A percentile compares a stretch with the other conserved stretches of the same genome.
phyloP scores from a whole-genome alignment of 441 rosid species.

The Pelargonium exstipulatum region DNA sequence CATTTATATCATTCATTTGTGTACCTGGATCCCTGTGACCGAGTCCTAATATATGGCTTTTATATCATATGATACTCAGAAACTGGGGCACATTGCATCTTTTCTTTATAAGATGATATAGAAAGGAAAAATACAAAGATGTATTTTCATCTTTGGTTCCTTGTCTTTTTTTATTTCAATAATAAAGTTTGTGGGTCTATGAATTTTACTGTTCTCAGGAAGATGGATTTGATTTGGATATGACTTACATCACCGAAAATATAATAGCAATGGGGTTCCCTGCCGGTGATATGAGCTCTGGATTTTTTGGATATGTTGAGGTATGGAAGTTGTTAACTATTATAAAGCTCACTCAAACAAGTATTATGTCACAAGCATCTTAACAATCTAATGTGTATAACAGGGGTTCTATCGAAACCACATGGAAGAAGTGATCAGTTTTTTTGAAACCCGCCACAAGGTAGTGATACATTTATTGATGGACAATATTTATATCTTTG shows the following conservation, averaged over 20 bases:
- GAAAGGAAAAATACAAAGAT: no score
- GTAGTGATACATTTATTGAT: constrained; percentile 28
- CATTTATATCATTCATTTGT: background rate
- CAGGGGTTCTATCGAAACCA: constrained; percentile 98
- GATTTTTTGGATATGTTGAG: constrained; percentile 89
- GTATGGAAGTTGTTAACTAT: constrained; percentile 30
- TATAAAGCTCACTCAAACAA: constrained; percentile 1
- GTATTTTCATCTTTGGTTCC: background rate
- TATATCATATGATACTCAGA: background rate
- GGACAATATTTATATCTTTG: background rate
- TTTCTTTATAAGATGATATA: background rate
- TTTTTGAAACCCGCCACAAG: constrained; percentile 95
- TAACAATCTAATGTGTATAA: constrained; percentile 20
- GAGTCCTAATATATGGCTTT: background rate
- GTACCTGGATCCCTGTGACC: background rate
- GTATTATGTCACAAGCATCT: constrained; percentile 5
- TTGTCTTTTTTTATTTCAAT: background rate
- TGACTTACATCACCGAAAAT: constrained; percentile 88
- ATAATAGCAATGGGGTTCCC: constrained; percentile 97
- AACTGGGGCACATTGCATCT: background rate
- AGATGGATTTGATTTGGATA: constrained; percentile 92
- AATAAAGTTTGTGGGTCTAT: background rate
- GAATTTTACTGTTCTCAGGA: constrained; percentile 43
- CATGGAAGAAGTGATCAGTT: constrained; percentile 98
- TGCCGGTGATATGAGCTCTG: constrained; percentile 97